phyloP scores from a whole-genome alignment of 108 stramenopile species.

The Stephanodiscus triporus region DNA sequence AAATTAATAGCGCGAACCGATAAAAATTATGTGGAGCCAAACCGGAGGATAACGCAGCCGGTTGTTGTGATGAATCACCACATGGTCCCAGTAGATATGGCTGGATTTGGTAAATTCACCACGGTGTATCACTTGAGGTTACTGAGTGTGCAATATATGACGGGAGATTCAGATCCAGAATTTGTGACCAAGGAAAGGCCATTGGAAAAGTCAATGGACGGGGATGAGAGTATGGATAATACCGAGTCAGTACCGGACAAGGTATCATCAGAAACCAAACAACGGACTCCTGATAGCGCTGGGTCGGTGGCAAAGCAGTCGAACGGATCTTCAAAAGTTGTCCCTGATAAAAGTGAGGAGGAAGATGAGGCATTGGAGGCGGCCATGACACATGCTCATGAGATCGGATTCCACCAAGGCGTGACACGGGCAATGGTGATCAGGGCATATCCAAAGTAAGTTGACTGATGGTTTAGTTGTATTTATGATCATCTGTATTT shows the following conservation, averaged over 20 bases:
- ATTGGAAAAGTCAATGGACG: constrained; percentile 6
- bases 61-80: constrained; percentile 88
- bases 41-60: constrained; percentile 61
- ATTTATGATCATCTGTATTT: not conserved
- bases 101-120: constrained; percentile 62
- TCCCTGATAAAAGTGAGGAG: constrained; percentile 22
- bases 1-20: constrained; percentile 65
- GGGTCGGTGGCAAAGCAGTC: not conserved
- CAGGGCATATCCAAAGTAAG: constrained; percentile 85
- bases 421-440: constrained; percentile 90
- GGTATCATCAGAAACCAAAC: constrained; percentile 11
- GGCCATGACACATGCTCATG: constrained; percentile 81
- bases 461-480: not conserved
- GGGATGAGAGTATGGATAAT: constrained; percentile 20
- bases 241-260: constrained; percentile 5
- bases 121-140: constrained; percentile 85
- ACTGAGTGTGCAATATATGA: constrained; percentile 86
- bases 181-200: constrained; percentile 43
- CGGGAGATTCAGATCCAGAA: constrained; percentile 62
- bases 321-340: constrained; percentile 4
- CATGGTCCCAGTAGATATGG: constrained; percentile 74
- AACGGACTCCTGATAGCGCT: constrained; percentile 5
- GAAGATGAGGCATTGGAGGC: constrained; percentile 77
- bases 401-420: constrained; percentile 77
- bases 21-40: constrained; percentile 33